These are phyloP conservation scores for Protostelium mycophagum DNA, from an alignment of 78 protist genomes.

Conservation along the genomic window DNA sequence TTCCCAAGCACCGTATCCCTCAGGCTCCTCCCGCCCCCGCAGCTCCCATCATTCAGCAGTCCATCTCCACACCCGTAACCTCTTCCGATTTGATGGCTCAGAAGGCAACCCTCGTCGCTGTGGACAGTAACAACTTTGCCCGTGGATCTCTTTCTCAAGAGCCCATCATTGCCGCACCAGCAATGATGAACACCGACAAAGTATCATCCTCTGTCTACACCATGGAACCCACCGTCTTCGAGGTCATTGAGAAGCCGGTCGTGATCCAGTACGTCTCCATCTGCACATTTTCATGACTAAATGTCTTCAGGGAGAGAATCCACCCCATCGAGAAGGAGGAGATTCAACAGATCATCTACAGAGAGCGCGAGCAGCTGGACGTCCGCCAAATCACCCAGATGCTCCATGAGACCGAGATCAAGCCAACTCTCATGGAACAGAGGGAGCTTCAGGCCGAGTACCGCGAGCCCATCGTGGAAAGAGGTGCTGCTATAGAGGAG, in stretches of 20 bases:
- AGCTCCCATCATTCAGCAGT: not conserved
- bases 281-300: too few species aligned
- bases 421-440: not conserved
- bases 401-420: not conserved
- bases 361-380: not conserved
- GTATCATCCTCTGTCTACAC: not conserved
- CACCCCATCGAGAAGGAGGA: not conserved
- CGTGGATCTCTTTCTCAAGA: not conserved
- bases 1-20: not conserved
- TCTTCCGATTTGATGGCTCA: not conserved
- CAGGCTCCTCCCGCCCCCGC: not conserved
- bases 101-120: not conserved
- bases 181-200: too few species aligned
- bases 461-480: not conserved
- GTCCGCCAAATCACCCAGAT: not conserved
- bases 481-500: not conserved
- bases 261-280: too few species aligned
- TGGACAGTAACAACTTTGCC: not conserved
- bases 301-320: constrained; percentile 1
- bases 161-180: not conserved
- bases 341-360: not conserved
- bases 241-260: not conserved
- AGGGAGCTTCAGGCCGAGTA: not conserved
- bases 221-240: not conserved
- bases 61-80: not conserved